These are phyloP conservation scores for Aechmea fasciata DNA, from an alignment of 176 grass and related monocot species.

Conservation along the genomic window DNA sequence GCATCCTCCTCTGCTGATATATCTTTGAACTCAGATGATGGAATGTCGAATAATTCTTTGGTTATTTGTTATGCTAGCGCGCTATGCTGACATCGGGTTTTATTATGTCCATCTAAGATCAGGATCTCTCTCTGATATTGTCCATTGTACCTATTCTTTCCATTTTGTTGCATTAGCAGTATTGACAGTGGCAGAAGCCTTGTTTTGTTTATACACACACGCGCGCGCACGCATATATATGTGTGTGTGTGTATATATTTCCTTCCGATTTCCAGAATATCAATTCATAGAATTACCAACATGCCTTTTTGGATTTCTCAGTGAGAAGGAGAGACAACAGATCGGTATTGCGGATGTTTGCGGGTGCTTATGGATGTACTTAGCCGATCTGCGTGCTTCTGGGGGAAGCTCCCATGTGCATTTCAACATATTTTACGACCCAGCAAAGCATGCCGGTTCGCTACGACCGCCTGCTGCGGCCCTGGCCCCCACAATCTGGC, in stretches of 20 bases:
- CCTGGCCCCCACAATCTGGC: conserved; percentile 92
- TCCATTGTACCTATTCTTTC: no score
- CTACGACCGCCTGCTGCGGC: conserved; percentile 77
- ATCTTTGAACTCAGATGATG: no score
- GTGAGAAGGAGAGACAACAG: conserved; percentile 93
- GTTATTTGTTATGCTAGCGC: no score
- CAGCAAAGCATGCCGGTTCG: conserved; percentile 31
- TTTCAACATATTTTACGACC: conserved; percentile 80
- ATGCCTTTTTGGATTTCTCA: conserved; percentile 29
- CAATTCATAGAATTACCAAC: conserved; percentile 1
- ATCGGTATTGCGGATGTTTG: conserved; percentile 38
- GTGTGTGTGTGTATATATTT: conserved; percentile 12
- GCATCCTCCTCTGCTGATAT: no score
- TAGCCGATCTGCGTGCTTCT: conserved; percentile 45
- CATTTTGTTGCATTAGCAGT: not conserved
- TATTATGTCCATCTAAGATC: no score
- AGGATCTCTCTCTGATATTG: no score
- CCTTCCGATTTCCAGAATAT: not conserved
- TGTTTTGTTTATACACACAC: not conserved
- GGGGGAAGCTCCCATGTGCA: conserved; percentile 73
- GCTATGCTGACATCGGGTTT: no score
- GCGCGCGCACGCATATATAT: not conserved
- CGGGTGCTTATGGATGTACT: conserved; percentile 76
- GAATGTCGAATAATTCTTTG: no score
- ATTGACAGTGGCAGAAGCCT: not conserved